Percentiles rank a stretch among this genome's conserved stretches.
phyloP scores from a whole-genome alignment of 768 basidiomycete genomes.

The Termitomyces sp. region DNA sequence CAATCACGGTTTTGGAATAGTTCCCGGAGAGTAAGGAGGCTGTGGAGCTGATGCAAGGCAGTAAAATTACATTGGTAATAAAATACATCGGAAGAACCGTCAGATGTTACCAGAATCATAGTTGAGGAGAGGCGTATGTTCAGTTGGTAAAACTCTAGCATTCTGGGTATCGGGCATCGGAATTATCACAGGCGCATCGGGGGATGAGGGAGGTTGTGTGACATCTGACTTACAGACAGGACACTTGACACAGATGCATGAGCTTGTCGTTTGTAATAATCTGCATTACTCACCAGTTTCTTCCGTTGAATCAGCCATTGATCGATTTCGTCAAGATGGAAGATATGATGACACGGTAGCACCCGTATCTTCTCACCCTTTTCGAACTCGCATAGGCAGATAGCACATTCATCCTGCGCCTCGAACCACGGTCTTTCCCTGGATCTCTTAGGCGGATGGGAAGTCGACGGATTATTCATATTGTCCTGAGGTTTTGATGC shows the following conservation, averaged over 20 bases:
- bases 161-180: constrained; percentile 11
- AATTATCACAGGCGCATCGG: constrained; percentile 1
- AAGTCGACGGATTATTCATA: constrained; percentile 37
- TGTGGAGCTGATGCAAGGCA: neutral
- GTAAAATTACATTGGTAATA: constrained; percentile 17
- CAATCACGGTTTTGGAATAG: no score
- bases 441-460: constrained; percentile 26
- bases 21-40: neutral
- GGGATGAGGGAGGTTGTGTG: constrained; percentile 48
- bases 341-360: constrained; percentile 92
- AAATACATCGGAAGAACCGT: constrained; percentile 8
- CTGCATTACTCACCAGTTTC: constrained; percentile 70
- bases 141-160: constrained; percentile 25
- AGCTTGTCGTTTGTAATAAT: neutral
- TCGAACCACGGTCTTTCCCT: constrained; percentile 71
- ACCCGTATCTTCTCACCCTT: constrained; percentile 90
- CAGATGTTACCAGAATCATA: constrained; percentile 13
- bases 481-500: constrained; percentile 16
- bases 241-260: constrained; percentile 49
- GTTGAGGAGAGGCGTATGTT: constrained; percentile 38
- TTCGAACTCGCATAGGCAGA: constrained; percentile 84
- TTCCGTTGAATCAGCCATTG: constrained; percentile 91
- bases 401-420: constrained; percentile 83
- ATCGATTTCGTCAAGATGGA: constrained; percentile 89
- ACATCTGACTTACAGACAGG: constrained; percentile 93